Percentiles rank a stretch among this genome's conserved stretches.
These are phyloP conservation scores for Apiospora marii DNA, from an alignment of 2,329 filamentous ascomycete species.

Conservation along the genomic window DNA sequence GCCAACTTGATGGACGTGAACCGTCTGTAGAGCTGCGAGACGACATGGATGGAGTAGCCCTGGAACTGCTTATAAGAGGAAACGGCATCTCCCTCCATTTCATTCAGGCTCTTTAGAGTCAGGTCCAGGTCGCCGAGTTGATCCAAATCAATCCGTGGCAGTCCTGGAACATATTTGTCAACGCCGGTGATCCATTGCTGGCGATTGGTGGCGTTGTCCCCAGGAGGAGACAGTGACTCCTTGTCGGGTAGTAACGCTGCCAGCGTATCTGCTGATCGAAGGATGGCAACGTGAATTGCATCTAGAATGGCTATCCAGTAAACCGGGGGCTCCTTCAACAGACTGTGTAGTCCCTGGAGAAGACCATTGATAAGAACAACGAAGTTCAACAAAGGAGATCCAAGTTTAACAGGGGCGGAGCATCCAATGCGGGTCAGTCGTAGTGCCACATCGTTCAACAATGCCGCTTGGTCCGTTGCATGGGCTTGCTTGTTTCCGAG, in stretches of 20 bases:
- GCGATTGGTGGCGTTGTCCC: background rate
- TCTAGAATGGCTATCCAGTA: constrained; percentile 41
- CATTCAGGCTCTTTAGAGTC: constrained; percentile 27
- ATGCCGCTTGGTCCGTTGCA: constrained; percentile 30
- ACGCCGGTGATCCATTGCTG: background rate
- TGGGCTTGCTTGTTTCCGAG: constrained; percentile 31
- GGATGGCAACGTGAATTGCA: constrained; percentile 37
- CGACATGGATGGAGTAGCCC: constrained; percentile 39
- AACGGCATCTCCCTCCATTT: constrained; percentile 23
- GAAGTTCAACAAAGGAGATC: constrained; percentile 49
- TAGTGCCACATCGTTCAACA: constrained; percentile 48
- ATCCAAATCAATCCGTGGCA: constrained; percentile 27
- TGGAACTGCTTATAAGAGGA: constrained; percentile 31
- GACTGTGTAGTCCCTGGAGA: constrained; percentile 34
- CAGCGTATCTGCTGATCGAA: constrained; percentile 29
- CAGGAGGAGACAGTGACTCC: background rate
- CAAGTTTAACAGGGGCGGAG: constrained; percentile 46
- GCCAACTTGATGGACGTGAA: constrained; percentile 32
- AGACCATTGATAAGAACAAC: constrained; percentile 48
- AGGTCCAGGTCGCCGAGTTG: constrained; percentile 27
- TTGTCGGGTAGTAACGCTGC: background rate
- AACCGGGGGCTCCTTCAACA: constrained; percentile 34
- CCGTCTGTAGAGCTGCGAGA: constrained; percentile 40
- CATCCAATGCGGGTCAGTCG: constrained; percentile 59
- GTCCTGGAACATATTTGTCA: constrained; percentile 8